Percentiles rank a stretch among this genome's conserved stretches.
These are phyloP conservation scores for Elymus sibiricus DNA, from an alignment of 176 grass and related monocot species.

Conservation along the genomic window DNA sequence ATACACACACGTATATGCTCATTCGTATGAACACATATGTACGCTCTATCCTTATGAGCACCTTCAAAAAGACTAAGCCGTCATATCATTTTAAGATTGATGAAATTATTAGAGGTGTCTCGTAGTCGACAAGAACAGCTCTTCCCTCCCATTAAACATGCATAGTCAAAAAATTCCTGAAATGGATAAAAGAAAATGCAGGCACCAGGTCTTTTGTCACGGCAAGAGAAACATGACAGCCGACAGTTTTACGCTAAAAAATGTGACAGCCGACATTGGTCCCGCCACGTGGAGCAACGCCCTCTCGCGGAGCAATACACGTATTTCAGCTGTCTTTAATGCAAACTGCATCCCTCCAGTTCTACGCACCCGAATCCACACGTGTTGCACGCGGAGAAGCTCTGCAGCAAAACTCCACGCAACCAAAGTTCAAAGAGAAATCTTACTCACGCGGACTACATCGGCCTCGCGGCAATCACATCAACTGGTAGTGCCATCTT, in stretches of 20 bases:
- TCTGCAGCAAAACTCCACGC: background rate
- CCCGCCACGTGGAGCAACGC: background rate
- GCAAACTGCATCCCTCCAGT: background rate
- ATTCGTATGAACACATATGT: too few species aligned
- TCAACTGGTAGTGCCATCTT: background rate
- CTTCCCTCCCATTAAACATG: too few species aligned
- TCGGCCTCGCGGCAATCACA: background rate
- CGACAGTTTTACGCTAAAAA: background rate
- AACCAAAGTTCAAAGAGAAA: background rate
- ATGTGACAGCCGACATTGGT: background rate
- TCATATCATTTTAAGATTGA: too few species aligned
- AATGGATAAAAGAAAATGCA: too few species aligned
- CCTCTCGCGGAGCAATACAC: background rate
- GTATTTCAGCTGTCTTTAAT: background rate
- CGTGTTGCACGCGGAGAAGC: background rate
- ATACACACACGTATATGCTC: too few species aligned
- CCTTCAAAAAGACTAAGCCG: too few species aligned
- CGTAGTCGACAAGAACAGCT: too few species aligned
- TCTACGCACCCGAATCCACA: background rate
- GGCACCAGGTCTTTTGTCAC: too few species aligned
- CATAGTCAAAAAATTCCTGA: too few species aligned
- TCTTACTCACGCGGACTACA: background rate
- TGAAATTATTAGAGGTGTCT: too few species aligned
- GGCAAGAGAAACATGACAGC: too few species aligned
- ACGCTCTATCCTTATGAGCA: too few species aligned